Base-by-base conservation (phyloP, 2,329 filamentous ascomycete species). In the Aspergillus neoniger region DNA sequence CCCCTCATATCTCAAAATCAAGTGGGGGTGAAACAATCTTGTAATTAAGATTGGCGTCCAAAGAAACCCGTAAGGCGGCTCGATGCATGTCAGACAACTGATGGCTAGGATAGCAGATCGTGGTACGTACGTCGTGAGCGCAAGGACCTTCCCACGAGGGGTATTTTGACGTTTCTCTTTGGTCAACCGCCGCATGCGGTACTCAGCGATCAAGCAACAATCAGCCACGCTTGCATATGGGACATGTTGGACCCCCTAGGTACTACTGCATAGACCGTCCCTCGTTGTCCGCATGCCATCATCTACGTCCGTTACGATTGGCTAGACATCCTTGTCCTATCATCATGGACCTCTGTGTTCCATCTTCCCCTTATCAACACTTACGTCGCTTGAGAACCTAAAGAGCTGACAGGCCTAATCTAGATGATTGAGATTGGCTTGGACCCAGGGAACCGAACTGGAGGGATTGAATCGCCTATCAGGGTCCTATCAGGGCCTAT, bases 1-100 rank as follows among this genome's bases (percentile, higher is more conserved):
- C 25, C 23, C 47, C 47, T 17, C 25, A 32, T 17, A 28, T 32
- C 47, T 50, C 47, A 8, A n/a, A 3, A 30, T 9, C 15, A 50
- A 50, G 9, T n/a, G 47, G 25, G 23, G 25, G 9, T 32, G 47
- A 50, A 50, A 50, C 25, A 50, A 32, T 32, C 25, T 32, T 32
- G 47, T 50, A 12, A 50, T 30, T 21, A 17, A 50, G 47, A 50
- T 32, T 50, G 25, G 47, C 47, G 12, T 15, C 12, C 14, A 49
- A n/a, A 28, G 23, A 49, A 28, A 7, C 44, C 49, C 52, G 43
- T 49, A 49, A 41, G 53, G 49, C 43, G 17, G 32, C 30, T 58
- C 19, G 38, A 61, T 61, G 59, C 59, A 58, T 49, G 59, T 61
- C 59, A 61, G 55, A 54, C 30, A 54, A 25, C 43, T 28, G 56